These are phyloP conservation scores for Polyporus tsugae DNA, from an alignment of 1,284 basidiomycete genomes.

Conservation along the genomic window DNA sequence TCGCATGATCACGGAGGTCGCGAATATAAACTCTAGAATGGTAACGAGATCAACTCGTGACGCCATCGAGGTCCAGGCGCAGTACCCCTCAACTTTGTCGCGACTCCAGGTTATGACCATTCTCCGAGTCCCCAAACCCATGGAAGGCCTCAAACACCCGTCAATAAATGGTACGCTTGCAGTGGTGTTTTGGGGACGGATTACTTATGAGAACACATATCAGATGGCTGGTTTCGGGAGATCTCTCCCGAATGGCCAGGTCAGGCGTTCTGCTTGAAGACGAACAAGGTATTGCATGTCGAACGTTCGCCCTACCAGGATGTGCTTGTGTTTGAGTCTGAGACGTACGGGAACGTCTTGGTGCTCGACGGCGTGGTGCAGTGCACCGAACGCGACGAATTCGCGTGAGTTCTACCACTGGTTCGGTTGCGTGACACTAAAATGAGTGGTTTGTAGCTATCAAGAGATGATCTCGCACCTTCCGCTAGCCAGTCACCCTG, in stretches of 20 bases:
- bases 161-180: not conserved
- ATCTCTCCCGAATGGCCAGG: conserved; percentile 98
- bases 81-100: not conserved
- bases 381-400: conserved; percentile 97
- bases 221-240: conserved; percentile 98
- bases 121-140: not conserved
- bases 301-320: conserved; percentile 96
- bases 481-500: conserved; percentile 80
- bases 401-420: conserved; percentile 74
- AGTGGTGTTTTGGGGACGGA: not conserved
- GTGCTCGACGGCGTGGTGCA: conserved; percentile 97
- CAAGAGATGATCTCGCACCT: conserved; percentile 99
- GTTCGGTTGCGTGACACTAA: not conserved
- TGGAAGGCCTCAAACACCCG: not conserved
- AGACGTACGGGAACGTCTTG: conserved; percentile 95
- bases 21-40: not conserved
- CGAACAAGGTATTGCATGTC: conserved; percentile 94
- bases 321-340: conserved; percentile 95
- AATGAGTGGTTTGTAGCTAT: conserved; percentile 61
- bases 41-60: conserved; percentile 1
- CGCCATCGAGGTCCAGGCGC: not conserved
- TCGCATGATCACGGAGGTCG: not conserved
- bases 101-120: not conserved
- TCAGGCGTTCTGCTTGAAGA: conserved; percentile 94
- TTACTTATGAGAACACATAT: not conserved